Percentiles rank a stretch among this genome's conserved stretches.
These are phyloP conservation scores for Anisodus tanguticus DNA, from an alignment of 257 asterid species.

Conservation along the genomic window DNA sequence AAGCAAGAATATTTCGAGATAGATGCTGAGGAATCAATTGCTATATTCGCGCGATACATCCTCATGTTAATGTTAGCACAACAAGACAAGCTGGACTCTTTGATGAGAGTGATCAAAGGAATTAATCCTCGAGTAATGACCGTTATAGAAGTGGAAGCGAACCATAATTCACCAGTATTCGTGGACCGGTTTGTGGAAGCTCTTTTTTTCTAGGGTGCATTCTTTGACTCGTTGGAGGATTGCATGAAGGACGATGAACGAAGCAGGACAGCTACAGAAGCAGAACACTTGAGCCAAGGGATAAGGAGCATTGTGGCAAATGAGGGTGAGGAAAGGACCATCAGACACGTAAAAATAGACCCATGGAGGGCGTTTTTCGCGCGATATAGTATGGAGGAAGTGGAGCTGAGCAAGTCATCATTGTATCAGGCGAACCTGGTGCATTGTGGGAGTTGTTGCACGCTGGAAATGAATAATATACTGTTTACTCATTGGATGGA, in stretches of 20 bases:
- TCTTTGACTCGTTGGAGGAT: slow-evolving; percentile 53
- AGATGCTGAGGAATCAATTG: slow-evolving; percentile 49
- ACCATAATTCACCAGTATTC: slow-evolving; percentile 52
- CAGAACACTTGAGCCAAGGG: slow-evolving; percentile 38
- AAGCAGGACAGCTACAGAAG: slow-evolving; percentile 45
- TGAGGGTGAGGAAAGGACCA: slow-evolving; percentile 55
- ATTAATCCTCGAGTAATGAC: slow-evolving; percentile 49
- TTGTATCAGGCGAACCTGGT: slow-evolving; percentile 52
- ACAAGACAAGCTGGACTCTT: slow-evolving; percentile 44
- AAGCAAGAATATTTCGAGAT: slow-evolving; percentile 33
- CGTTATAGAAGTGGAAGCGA: slow-evolving; percentile 56
- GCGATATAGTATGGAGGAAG: slow-evolving; percentile 44
- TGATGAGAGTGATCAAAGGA: slow-evolving; percentile 44
- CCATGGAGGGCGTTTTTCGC: slow-evolving; percentile 56
- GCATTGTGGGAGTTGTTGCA: slow-evolving; percentile 44
- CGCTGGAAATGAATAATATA: slow-evolving; percentile 47
- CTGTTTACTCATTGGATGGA: slow-evolving; percentile 58
- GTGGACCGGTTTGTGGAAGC: slow-evolving; percentile 60
- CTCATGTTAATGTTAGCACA: slow-evolving; percentile 43
- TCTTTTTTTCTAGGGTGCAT: slow-evolving; percentile 53
- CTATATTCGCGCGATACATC: slow-evolving; percentile 47
- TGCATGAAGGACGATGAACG: slow-evolving; percentile 48
- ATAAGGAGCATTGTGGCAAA: slow-evolving; percentile 51
- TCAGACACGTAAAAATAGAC: slow-evolving; percentile 46
- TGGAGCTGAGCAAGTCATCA: slow-evolving; percentile 49